These are phyloP conservation scores for Inonotus hispidus DNA, from an alignment of 1,284 basidiomycete genomes.

Conservation along the genomic window DNA sequence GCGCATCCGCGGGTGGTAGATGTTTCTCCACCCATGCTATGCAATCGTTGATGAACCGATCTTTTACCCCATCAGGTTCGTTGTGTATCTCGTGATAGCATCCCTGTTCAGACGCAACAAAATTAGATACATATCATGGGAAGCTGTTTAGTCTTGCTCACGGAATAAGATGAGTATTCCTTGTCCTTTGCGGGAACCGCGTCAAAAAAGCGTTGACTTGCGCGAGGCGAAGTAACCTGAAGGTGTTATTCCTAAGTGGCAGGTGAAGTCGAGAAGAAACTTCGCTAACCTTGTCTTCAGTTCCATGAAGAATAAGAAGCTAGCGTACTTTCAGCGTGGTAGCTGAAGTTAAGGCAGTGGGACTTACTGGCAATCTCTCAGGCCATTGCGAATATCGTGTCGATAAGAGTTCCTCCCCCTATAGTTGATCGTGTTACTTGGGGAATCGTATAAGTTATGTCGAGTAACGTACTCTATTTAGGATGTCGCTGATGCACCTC, in stretches of 20 bases:
- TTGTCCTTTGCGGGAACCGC: constrained; percentile 59
- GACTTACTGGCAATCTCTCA: constrained; percentile 56
- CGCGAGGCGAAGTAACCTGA: constrained; percentile 56
- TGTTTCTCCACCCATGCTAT: constrained; percentile 46
- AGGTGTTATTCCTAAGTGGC: not conserved
- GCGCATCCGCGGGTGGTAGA: constrained; percentile 1
- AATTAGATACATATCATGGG: not conserved
- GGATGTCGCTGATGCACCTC: constrained; percentile 67
- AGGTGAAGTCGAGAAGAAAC: not conserved
- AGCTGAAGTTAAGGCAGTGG: not conserved
- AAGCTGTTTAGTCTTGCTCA: constrained; percentile 26
- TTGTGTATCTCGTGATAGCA: constrained; percentile 48
- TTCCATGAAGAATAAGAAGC: constrained; percentile 73
- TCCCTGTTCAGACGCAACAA: not conserved
- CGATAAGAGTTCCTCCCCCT: constrained; percentile 60
- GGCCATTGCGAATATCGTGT: constrained; percentile 65
- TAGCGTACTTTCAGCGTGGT: constrained; percentile 24
- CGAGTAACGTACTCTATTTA: constrained; percentile 47
- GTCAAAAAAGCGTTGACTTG: constrained; percentile 58
- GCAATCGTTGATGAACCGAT: constrained; percentile 40
- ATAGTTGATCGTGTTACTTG: not conserved
- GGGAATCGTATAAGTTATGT: not conserved
- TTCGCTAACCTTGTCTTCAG: constrained; percentile 56
- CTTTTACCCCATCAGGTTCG: constrained; percentile 56
- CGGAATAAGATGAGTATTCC: constrained; percentile 51